phyloP scores from a whole-genome alignment of 805 yeast species.

The Candida oleophila region DNA sequence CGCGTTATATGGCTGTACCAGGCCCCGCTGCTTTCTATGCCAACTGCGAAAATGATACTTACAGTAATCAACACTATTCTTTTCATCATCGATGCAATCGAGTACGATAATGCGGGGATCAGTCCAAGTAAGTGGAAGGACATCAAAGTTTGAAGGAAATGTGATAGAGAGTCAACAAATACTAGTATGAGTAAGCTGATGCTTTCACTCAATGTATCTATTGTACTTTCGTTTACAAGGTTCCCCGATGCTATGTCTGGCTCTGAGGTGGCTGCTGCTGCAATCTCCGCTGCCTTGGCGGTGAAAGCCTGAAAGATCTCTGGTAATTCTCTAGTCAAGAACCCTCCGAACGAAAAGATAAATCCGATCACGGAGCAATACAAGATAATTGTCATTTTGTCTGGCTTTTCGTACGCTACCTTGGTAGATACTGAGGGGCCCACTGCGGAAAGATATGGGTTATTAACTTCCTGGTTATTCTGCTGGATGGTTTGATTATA shows the following conservation, averaged over 20 bases:
- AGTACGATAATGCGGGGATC: slow-evolving; percentile 80
- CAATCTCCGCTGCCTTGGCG: slow-evolving; percentile 7
- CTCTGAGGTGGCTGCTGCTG: slow-evolving; percentile 4
- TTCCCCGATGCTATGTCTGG: not conserved
- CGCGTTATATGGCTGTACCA: slow-evolving; percentile 39
- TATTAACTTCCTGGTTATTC: slow-evolving; percentile 15
- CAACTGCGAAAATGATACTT: slow-evolving; percentile 58
- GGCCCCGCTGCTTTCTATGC: slow-evolving; percentile 20
- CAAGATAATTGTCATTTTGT: slow-evolving; percentile 75
- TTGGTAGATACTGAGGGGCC: slow-evolving; percentile 7
- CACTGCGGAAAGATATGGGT: slow-evolving; percentile 17
- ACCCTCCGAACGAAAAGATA: slow-evolving; percentile 68
- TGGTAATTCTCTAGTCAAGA: slow-evolving; percentile 61
- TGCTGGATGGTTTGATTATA: slow-evolving; percentile 13
- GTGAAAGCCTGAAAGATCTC: slow-evolving; percentile 19
- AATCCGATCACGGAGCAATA: slow-evolving; percentile 79
- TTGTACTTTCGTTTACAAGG: slow-evolving; percentile 1
- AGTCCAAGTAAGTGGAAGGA: slow-evolving; percentile 81
- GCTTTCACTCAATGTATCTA: slow-evolving; percentile 18
- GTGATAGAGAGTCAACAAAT: slow-evolving; percentile 68
- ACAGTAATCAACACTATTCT: slow-evolving; percentile 80
- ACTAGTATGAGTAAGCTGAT: slow-evolving; percentile 49
- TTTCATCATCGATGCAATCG: slow-evolving; percentile 85
- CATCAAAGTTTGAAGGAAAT: slow-evolving; percentile 75
- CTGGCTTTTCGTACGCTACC: slow-evolving; percentile 50